Evolutionary conservation across 2,329 filamentous ascomycete genomes (phyloP).

Genomic region (Byssochlamys sp.): DNA sequence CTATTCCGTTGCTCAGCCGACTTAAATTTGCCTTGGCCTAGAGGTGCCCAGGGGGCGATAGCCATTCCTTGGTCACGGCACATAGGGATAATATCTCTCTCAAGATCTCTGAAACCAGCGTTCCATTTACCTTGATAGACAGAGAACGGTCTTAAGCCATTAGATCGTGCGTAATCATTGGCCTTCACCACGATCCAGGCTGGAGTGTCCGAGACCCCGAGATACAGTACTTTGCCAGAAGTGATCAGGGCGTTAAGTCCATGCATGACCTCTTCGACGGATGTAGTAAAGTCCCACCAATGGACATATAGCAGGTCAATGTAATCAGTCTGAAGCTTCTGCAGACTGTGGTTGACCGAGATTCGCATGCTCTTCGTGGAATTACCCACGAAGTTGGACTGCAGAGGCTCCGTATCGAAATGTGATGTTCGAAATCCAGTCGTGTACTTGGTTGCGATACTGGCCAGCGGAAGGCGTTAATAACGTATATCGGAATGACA

Average conservation of each 20-base stretch:
- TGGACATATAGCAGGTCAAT: slow-evolving; percentile 26
- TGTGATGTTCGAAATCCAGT: slow-evolving; percentile 28
- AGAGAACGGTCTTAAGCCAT: slow-evolving; percentile 57
- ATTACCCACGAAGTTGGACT: slow-evolving; percentile 24
- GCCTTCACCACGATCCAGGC: slow-evolving; percentile 48
- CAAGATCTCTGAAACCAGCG: slow-evolving; percentile 52
- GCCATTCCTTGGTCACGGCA: slow-evolving; percentile 52
- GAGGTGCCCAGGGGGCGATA: slow-evolving; percentile 42
- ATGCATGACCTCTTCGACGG: slow-evolving; percentile 58
- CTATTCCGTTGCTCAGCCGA: slow-evolving; percentile 18
- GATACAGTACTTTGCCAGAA: slow-evolving; percentile 54
- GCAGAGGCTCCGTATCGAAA: slow-evolving; percentile 23
- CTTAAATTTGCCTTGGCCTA: slow-evolving; percentile 44
- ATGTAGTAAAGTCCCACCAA: slow-evolving; percentile 53
- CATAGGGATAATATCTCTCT: slow-evolving; percentile 57
- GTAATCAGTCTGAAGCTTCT: slow-evolving; percentile 25
- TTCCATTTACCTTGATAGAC: slow-evolving; percentile 49
- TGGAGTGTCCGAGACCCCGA: slow-evolving; percentile 56
- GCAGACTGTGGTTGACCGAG: slow-evolving; percentile 23
- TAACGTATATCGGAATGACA: not conserved
- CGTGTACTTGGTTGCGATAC: slow-evolving; percentile 46
- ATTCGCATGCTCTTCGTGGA: slow-evolving; percentile 23
- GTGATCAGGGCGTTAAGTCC: slow-evolving; percentile 50
- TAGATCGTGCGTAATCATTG: slow-evolving; percentile 51
- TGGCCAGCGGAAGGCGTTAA: not conserved